Base-by-base conservation (phyloP, 768 basidiomycete species). In the Boletus sp. region DNA sequence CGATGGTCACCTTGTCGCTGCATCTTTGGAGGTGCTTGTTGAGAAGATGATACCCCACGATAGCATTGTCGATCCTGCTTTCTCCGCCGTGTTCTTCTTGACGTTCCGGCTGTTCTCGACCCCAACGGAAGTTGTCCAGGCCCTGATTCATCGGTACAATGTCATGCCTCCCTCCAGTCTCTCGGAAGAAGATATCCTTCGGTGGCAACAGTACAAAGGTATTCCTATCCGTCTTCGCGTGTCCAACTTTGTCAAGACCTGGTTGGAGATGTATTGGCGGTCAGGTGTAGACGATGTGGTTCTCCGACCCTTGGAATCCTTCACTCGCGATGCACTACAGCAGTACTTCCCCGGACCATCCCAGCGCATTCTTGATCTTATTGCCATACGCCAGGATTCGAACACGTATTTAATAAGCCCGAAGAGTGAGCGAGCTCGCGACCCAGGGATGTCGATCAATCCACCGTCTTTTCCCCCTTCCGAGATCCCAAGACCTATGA, bases 1-100 rank as follows among this genome's bases (percentile, higher is more conserved):
- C 45, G 94, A 98, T 12, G 95, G 94, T 3, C 83, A 85, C 60
- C 84, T 98, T 18, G 89, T 94, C 10, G 95, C 94, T 24, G 97
- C 94, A 2, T 94, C 93, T 5, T 77, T 99, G 58, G 80, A 81
- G 17, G 94, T 88, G 1, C 78, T 99, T 42, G 89, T 98, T n/a
- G 94, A 96, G 75, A 94, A 93, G 75, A 90, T 98, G 87, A 96
- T 96, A 18, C 94, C 95, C 5, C 92, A 97, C 67, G 93, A 94
- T 67, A 87, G 86, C 56, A 83, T 94, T 44, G 92, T 94, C 53
- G 95, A 98, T 66, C 78, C 90, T 17, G 84, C 86, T 0, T 95
- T 98, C 71, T 82, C 88, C 14, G 83, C 87, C 5, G 89, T 94
- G 32, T 98, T 99, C 77, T 95, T 95, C 79, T 79, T 95, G 65